Conservation (phyloP, 306 rosid genomes). For the Gastrolobium bilobum region DNA sequence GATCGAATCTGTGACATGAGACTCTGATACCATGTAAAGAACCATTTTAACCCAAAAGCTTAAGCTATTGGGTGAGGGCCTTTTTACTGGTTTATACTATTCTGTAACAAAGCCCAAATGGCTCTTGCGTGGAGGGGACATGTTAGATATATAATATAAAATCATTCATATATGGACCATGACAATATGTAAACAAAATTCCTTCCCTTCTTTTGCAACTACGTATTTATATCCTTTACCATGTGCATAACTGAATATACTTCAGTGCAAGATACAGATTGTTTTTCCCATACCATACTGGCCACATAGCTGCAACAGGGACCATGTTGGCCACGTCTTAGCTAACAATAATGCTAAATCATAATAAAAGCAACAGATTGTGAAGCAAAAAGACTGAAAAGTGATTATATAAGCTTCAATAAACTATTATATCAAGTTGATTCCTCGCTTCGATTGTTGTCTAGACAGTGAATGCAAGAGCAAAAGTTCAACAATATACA, state of each 20-base stretch:
- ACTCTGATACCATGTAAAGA: too few species aligned
- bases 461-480: conserved; percentile 20
- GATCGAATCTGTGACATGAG: too few species aligned
- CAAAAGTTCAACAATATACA: conserved; percentile 18
- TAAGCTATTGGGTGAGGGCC: too few species aligned
- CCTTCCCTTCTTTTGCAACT: conserved; percentile 9
- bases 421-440: conserved; percentile 6
- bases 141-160: too few species aligned
- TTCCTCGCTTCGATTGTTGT: conserved; percentile 14
- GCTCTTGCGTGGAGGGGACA: too few species aligned
- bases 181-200: neutral
- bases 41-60: too few species aligned
- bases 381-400: conserved; percentile 23
- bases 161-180: too few species aligned
- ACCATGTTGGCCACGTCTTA: neutral
- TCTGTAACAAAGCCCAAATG: too few species aligned
- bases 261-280: neutral
- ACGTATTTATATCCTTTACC: neutral
- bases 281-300: neutral
- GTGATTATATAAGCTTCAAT: conserved; percentile 38
- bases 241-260: neutral
- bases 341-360: conserved; percentile 20
- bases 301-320: conserved; percentile 1
- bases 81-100: too few species aligned
- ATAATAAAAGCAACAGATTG: conserved; percentile 35